Conservation (phyloP, 495 filamentous ascomycete genomes). For the Aspergillus heteromorphus region DNA sequence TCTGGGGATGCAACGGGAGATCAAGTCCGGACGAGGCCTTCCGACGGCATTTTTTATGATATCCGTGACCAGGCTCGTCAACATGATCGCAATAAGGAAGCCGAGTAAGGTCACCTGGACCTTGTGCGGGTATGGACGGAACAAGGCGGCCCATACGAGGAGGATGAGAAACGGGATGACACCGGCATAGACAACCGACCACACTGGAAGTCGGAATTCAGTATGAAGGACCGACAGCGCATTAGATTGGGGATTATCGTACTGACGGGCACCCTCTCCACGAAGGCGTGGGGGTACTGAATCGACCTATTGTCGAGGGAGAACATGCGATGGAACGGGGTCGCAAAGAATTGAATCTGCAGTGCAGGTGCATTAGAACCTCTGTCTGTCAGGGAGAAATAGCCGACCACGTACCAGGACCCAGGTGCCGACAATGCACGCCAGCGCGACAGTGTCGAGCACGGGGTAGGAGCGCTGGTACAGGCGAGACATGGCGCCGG, state of each 20-base stretch:
- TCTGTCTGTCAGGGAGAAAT: background rate
- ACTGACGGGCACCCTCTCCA: constrained; percentile 80
- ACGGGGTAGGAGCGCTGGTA: constrained; percentile 66
- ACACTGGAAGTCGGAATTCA: constrained; percentile 36
- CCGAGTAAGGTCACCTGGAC: constrained; percentile 81
- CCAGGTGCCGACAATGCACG: constrained; percentile 60
- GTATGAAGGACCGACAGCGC: background rate
- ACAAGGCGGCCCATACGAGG: constrained; percentile 55
- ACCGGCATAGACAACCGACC: constrained; percentile 72
- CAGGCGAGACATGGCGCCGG: constrained; percentile 39
- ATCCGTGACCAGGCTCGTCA: constrained; percentile 82
- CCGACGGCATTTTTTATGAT: constrained; percentile 89
- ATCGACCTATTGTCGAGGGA: constrained; percentile 75
- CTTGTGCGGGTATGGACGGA: constrained; percentile 64
- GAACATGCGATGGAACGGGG: constrained; percentile 80
- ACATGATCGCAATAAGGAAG: constrained; percentile 67
- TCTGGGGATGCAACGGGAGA: constrained; percentile 77
- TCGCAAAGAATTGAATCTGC: constrained; percentile 64
- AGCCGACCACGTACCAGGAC: constrained; percentile 46
- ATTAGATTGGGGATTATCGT: constrained; percentile 18
- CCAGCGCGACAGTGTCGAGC: constrained; percentile 79
- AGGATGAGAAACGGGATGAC: constrained; percentile 63
- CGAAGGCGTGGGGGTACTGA: constrained; percentile 76
- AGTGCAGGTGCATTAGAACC: background rate
- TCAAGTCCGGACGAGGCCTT: constrained; percentile 82